Conservation (phyloP, 352 stramenopile genomes). For the Globisporangium radiosum region DNA sequence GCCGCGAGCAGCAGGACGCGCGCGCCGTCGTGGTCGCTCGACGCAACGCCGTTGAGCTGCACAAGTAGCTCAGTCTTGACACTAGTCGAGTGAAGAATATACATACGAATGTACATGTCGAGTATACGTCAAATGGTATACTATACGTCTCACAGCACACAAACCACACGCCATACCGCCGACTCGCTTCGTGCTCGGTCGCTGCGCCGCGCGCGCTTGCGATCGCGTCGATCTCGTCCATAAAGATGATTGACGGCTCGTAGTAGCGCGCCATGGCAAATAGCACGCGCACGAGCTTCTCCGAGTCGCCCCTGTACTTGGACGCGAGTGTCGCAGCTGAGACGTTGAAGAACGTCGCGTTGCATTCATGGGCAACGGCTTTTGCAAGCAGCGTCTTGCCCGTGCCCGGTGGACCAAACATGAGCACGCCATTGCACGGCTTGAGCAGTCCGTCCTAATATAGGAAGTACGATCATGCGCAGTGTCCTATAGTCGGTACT, state of each 20-base stretch:
- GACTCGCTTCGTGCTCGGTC: conserved; percentile 80
- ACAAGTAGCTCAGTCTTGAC: conserved; percentile 98
- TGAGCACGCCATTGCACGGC: conserved; percentile 78
- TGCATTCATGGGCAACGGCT: conserved; percentile 92
- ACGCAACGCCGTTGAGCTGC: conserved; percentile 93
- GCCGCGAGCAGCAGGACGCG: conserved; percentile 92
- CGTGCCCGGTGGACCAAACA: conserved; percentile 86
- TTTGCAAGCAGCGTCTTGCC: conserved; percentile 88
- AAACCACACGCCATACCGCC: conserved; percentile 29
- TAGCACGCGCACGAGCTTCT: conserved; percentile 95
- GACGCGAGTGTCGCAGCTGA: conserved; percentile 86
- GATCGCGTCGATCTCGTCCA: conserved; percentile 98
- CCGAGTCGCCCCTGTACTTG: conserved; percentile 93
- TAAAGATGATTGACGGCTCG: conserved; percentile 96
- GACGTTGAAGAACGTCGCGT: conserved; percentile 98
- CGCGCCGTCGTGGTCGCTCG: conserved; percentile 11
- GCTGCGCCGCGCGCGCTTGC: conserved; percentile 54
- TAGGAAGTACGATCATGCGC: neutral
- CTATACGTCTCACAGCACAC: neutral
- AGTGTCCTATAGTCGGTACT: no score
- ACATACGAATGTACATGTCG: neutral
- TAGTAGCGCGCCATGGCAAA: conserved; percentile 99
- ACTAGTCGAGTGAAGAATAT: conserved; percentile 15
- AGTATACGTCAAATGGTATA: neutral
- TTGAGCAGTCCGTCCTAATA: conserved; percentile 65